These are phyloP conservation scores for Trichophyton verrucosum DNA, from an alignment of 2,329 filamentous ascomycete genomes.

Conservation along the genomic window DNA sequence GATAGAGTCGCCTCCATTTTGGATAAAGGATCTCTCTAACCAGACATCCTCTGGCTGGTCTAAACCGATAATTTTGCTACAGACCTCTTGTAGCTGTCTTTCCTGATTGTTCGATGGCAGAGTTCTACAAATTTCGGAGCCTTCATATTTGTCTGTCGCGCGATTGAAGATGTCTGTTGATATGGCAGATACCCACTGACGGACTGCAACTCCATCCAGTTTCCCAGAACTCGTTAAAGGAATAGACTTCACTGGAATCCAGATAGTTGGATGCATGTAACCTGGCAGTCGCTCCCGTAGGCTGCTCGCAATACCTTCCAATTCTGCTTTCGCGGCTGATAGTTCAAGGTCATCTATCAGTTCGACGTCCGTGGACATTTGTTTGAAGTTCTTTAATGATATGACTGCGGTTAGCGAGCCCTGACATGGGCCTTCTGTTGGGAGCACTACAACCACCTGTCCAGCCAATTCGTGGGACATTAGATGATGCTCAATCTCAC, in stretches of 20 bases:
- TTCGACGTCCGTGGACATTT: conserved; percentile 4
- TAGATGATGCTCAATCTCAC: conserved; percentile 64
- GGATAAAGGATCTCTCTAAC: conserved; percentile 8
- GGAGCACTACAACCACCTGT: conserved; percentile 7
- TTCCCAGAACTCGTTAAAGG: conserved; percentile 11
- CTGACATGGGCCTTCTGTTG: not conserved
- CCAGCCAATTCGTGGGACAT: conserved; percentile 5
- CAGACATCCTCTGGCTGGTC: not conserved
- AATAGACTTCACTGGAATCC: conserved; percentile 9
- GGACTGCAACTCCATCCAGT: conserved; percentile 8
- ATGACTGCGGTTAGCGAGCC: not conserved
- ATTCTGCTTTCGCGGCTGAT: not conserved
- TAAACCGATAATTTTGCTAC: not conserved
- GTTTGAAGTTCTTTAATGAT: conserved; percentile 8
- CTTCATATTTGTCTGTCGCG: not conserved
- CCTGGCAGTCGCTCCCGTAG: conserved; percentile 25
- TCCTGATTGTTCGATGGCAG: not conserved
- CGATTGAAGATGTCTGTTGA: not conserved
- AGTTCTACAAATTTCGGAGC: not conserved
- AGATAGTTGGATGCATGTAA: conserved; percentile 11
- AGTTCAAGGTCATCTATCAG: not conserved
- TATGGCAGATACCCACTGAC: not conserved
- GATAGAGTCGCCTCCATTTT: conserved; percentile 13
- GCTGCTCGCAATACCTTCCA: conserved; percentile 22
- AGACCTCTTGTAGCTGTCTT: not conserved